Evolutionary conservation across 2,329 filamentous ascomycete genomes (phyloP), one percentile per base, ranked within the genome.

Genomic region (Trichoderma atroviride): DNA sequence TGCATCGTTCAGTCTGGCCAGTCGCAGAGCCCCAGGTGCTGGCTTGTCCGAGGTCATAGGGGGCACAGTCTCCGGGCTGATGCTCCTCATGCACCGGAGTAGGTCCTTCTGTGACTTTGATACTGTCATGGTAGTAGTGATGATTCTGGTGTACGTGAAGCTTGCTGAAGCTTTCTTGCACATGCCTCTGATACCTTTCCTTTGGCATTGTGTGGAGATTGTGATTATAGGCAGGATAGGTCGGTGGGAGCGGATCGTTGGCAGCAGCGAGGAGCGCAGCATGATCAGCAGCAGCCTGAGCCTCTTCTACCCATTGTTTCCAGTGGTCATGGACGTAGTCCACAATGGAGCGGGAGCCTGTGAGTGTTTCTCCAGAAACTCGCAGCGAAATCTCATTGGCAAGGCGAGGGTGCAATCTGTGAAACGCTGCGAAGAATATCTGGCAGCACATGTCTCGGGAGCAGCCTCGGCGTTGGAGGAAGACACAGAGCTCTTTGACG

Each of bases 361-460:
- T 59, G 16, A 67, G 31, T 10, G 43, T 33, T 22, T 37, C 10
- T 1, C 29, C 16, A 22, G 16, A 56, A n/a, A 59, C 40, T 27
- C 29, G 37, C 40, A 67, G 14, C 40, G 64, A 22, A 14, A 67
- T 40, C 19, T 67, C 19, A 3, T 29, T 24, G 5, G n/a, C 29
- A 7, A 37, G n/a, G 22, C 19, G 24, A 2, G 27, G 16, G 1
- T 10, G 22, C 9, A 22, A 33, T 29, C 35, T 37, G 10, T 59
- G 40, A 35, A 70, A 70, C n/a, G 59, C 56, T 3, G 57, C 37
- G 37, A 22, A 47, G 37, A 65, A 67, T 16, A 62, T 58, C 22
- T 67, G 61, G 47, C 56, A 59, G 40, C 69, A 70, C 56, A 70
- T 61, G 31, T 67, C 63, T 24, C 24, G 58, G 7, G 62, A 55